phyloP scores from a whole-genome alignment of 345 rosid species.

The Kernera saxatilis region DNA sequence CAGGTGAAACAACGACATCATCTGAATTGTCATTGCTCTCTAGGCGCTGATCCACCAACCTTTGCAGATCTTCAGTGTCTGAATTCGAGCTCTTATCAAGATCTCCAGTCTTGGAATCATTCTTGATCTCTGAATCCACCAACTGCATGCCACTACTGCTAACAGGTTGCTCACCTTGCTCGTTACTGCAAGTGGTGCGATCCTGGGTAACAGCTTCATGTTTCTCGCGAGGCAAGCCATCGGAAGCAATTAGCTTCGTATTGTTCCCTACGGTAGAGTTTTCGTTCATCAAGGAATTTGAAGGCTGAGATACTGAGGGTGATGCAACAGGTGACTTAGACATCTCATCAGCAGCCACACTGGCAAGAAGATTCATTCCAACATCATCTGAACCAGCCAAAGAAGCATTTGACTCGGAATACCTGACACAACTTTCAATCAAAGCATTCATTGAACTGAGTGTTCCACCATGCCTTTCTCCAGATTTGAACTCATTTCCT shows the following conservation, averaged over 20 bases:
- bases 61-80: constrained; percentile 30
- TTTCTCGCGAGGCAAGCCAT: constrained; percentile 26
- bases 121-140: constrained; percentile 28
- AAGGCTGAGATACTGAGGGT: constrained; percentile 45
- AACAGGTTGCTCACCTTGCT: constrained; percentile 23
- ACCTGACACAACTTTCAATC: constrained; percentile 81
- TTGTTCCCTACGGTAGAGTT: constrained; percentile 35
- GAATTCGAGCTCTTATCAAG: constrained; percentile 22
- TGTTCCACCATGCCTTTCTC: constrained; percentile 52
- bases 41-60: constrained; percentile 26
- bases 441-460: constrained; percentile 75
- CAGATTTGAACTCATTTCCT: constrained; percentile 44
- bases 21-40: constrained; percentile 40
- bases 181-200: constrained; percentile 27
- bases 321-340: constrained; percentile 53
- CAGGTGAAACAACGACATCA: background rate
- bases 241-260: constrained; percentile 29
- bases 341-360: constrained; percentile 90
- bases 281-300: constrained; percentile 33
- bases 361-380: constrained; percentile 96
- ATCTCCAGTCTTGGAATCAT: constrained; percentile 24
- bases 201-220: constrained; percentile 28
- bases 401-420: constrained; percentile 50
- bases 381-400: constrained; percentile 64
- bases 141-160: constrained; percentile 18